Evolutionary conservation across 2,329 filamentous ascomycete species (phyloP), one percentile per base, ranked within the genome.

Genomic region (Fusarium humuli): DNA sequence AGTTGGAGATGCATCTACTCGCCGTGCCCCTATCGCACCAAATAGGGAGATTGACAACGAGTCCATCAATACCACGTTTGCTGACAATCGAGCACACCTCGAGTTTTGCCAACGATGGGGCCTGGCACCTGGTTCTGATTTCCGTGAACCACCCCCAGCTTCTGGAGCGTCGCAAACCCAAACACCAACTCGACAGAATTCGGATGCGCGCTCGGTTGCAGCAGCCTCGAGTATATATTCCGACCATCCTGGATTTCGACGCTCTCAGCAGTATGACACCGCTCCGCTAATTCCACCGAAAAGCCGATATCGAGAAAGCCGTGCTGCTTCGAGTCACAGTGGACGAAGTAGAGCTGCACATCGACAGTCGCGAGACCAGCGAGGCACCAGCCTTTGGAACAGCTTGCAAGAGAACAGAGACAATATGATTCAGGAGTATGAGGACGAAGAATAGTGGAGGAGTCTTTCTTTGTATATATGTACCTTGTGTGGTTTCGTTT

Each of bases 211-310:
- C 3, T 59, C 58, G 5, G 12, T 52, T 41, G 53, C 45, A 7
- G 25, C 50, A 22, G n/a, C 64, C 6, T 75, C 73, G 20, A 75
- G 73, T 20, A 14, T 72, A 3, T 75, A 74, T 57, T 75, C 71
- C 20, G 27, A 52, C 3, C 60, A 69, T 27, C 57, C 68, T 18
- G 68, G 65, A 12, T 69, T 71, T 29, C 62, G 65, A 20, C 57
- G 53, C 7, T 62, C 57, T 30, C 65, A 69, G 34, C 48, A 57
- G n/a, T 29, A 22, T 25, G 30, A 25, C 14, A 7, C 37, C 6
- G 18, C 18, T 20, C 62, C 32, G 23, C 23, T 34, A 8, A n/a
- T 41, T 12, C 34, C 34, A 7, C 32, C 23, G 9, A 53, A 41
- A n/a, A 25, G 14, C 16, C 49, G 23, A 42, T 27, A n/a, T 14